A percentile compares a stretch with the other conserved stretches of the same genome.
Conservation (phyloP, 768 basidiomycete species). For the Boletus pseudo-olivaceus region DNA sequence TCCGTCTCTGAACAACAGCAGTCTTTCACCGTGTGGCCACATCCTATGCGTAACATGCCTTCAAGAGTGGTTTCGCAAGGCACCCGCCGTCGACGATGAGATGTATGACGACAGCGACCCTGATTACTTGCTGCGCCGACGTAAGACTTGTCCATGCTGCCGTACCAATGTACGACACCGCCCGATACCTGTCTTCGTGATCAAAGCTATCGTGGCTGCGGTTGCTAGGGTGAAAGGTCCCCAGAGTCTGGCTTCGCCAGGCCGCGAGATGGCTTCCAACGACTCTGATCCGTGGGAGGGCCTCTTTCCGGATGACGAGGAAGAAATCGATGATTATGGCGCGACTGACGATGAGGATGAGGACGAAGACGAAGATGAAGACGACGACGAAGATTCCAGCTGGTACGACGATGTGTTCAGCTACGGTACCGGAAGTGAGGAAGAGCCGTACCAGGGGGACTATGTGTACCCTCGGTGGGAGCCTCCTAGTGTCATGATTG, state of each 20-base stretch:
- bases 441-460: constrained; percentile 36
- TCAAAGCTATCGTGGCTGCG: constrained; percentile 55
- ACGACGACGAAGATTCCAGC: constrained; percentile 30
- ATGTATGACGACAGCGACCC: constrained; percentile 41
- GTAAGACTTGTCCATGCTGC: constrained; percentile 74
- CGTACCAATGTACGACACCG: constrained; percentile 53
- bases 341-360: constrained; percentile 23
- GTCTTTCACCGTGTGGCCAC: constrained; percentile 74
- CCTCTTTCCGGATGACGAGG: constrained; percentile 51
- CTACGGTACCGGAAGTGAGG: constrained; percentile 34
- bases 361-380: constrained; percentile 29
- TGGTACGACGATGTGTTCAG: constrained; percentile 34
- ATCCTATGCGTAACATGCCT: constrained; percentile 71
- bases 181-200: constrained; percentile 66
- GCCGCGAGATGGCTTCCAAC: constrained; percentile 30
- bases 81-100: constrained; percentile 48
- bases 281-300: constrained; percentile 69
- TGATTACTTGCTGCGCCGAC: constrained; percentile 50
- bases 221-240: constrained; percentile 43
- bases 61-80: constrained; percentile 74
- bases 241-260: constrained; percentile 15
- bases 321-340: constrained; percentile 37
- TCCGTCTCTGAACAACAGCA: constrained; percentile 25
- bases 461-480: constrained; percentile 55
- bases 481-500: constrained; percentile 44